phyloP scores from a whole-genome alignment of 805 yeast genomes.

The Candida railenensis region DNA sequence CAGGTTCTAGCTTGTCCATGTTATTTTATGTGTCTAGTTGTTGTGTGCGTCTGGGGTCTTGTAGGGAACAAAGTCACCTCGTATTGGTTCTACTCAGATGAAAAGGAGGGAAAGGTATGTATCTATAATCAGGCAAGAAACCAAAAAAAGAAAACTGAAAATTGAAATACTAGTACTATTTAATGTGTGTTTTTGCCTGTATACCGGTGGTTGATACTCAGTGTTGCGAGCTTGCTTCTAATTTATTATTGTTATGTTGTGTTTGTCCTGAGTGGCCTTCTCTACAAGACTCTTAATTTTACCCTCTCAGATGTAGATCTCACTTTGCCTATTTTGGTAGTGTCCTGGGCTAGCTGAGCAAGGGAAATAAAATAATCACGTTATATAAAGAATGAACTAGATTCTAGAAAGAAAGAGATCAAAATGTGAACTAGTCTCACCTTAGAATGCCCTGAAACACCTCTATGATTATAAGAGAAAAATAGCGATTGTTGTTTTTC shows the following conservation, averaged over 20 bases:
- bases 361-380: not conserved
- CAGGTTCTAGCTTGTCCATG: slow-evolving; percentile 8
- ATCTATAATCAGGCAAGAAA: too few species aligned
- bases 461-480: not conserved
- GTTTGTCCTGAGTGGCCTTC: not conserved
- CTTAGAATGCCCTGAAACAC: not conserved
- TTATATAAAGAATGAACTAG: not conserved
- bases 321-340: not conserved
- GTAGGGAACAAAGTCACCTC: too few species aligned
- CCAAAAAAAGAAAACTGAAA: too few species aligned
- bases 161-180: too few species aligned
- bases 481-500: not conserved
- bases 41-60: not conserved
- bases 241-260: too few species aligned
- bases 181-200: too few species aligned
- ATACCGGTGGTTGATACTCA: too few species aligned
- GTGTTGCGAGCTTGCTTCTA: too few species aligned
- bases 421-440: not conserved
- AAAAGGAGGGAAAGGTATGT: too few species aligned
- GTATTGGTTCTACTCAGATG: too few species aligned
- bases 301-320: not conserved
- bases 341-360: not conserved
- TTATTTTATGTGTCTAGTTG: not conserved
- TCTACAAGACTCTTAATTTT: too few species aligned
- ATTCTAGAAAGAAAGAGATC: not conserved